These are phyloP conservation scores for Orbilia javanica DNA, from an alignment of 2,329 filamentous ascomycete genomes.

Conservation along the genomic window DNA sequence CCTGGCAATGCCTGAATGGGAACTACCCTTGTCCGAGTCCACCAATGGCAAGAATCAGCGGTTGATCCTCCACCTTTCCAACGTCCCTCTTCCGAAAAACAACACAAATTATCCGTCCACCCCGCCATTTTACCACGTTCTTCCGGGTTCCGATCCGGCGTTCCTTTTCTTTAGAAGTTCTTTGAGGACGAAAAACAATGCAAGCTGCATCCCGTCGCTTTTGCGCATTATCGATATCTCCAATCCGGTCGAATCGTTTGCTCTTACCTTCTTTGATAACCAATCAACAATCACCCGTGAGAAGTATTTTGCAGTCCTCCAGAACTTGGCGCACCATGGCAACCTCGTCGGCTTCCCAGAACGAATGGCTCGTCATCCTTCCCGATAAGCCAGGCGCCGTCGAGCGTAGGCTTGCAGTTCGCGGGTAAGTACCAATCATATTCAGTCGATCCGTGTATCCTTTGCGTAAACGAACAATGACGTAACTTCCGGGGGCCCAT, in stretches of 20 bases:
- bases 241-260: constrained; percentile 11
- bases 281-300: background rate
- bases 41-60: constrained; percentile 25
- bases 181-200: constrained; percentile 1
- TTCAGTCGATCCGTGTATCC: background rate
- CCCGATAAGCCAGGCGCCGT: constrained; percentile 53
- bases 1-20: constrained; percentile 4
- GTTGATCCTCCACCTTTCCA: constrained; percentile 42
- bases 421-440: constrained; percentile 28
- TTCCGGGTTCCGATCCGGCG: constrained; percentile 14
- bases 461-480: background rate
- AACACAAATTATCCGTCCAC: constrained; percentile 32
- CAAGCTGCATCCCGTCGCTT: constrained; percentile 43
- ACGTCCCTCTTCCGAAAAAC: constrained; percentile 50
- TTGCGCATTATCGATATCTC: constrained; percentile 20
- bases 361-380: constrained; percentile 57
- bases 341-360: constrained; percentile 22
- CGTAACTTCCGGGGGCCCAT: constrained; percentile 7
- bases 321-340: constrained; percentile 37
- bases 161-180: background rate
- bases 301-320: background rate
- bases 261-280: constrained; percentile 2
- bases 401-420: constrained; percentile 44
- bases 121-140: constrained; percentile 21
- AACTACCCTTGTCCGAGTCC: constrained; percentile 30